Evolutionary conservation across 2,329 filamentous ascomycete species (phyloP).

Genomic region (Ophioceras dolichostomum): DNA sequence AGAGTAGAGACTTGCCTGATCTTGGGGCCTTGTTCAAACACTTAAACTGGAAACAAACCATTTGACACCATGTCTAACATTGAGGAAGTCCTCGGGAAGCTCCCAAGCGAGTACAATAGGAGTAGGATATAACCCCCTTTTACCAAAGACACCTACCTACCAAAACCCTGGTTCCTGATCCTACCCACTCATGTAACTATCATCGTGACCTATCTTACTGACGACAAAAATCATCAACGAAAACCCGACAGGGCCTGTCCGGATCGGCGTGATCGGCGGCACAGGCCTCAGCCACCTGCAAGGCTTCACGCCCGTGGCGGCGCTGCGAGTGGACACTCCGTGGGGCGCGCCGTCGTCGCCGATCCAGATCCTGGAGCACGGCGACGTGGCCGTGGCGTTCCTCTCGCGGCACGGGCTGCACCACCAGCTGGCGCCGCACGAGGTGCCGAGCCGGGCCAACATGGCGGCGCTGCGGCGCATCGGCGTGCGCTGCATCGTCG

Average conservation of each 20-base stretch:
- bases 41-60: background rate
- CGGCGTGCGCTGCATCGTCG: constrained; percentile 82
- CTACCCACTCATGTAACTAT: background rate
- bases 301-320: constrained; percentile 74
- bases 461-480: constrained; percentile 91
- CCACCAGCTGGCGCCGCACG: constrained; percentile 86
- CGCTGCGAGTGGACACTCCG: constrained; percentile 65
- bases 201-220: background rate
- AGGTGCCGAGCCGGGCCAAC: constrained; percentile 90
- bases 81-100: constrained; percentile 1
- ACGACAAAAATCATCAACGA: background rate
- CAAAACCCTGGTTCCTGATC: constrained; percentile 17
- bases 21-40: too few species aligned
- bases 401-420: constrained; percentile 81
- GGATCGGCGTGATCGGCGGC: constrained; percentile 84
- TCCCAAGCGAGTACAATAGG: constrained; percentile 3
- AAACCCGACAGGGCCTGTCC: constrained; percentile 45
- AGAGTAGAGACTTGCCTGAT: too few species aligned
- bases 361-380: constrained; percentile 82
- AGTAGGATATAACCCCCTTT: background rate
- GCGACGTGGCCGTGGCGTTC: constrained; percentile 75
- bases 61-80: background rate
- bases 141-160: constrained; percentile 27
- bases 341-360: constrained; percentile 71
- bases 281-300: constrained; percentile 84